Evolutionary conservation across 2,329 filamentous ascomycete genomes (phyloP).

Genomic region (Orbilia javanica): DNA sequence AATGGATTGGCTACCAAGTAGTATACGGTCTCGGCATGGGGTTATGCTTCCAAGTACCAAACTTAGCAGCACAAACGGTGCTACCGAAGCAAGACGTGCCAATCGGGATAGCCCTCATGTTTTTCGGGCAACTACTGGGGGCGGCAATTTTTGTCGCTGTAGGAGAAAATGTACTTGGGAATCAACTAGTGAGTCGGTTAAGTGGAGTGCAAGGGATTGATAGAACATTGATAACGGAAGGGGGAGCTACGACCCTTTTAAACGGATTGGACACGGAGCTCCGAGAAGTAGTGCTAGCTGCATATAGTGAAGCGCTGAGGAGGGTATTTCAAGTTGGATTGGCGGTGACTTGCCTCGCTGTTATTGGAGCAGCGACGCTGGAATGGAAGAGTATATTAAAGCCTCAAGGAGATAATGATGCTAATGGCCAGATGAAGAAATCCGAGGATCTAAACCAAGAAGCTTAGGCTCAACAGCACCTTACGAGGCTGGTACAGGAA

Average conservation of each 20-base stretch:
- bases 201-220: constrained; percentile 60
- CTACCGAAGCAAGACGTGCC: constrained; percentile 70
- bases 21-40: constrained; percentile 71
- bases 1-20: constrained; percentile 66
- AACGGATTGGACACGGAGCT: constrained; percentile 69
- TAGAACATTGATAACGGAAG: constrained; percentile 66
- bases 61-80: constrained; percentile 72
- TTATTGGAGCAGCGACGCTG: constrained; percentile 71
- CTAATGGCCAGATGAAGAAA: constrained; percentile 70
- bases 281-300: constrained; percentile 70
- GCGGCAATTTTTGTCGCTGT: constrained; percentile 73
- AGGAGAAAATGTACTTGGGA: constrained; percentile 70
- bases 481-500: no score
- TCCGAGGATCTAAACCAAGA: constrained; percentile 41
- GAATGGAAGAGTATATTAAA: constrained; percentile 73
- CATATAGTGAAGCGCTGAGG: constrained; percentile 75
- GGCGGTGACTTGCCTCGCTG: constrained; percentile 69
- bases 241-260: constrained; percentile 73
- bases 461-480: no score
- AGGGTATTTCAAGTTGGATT: constrained; percentile 74
- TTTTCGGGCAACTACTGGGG: constrained; percentile 73
- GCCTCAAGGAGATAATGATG: neutral
- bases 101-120: constrained; percentile 71
- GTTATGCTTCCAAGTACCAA: constrained; percentile 72
- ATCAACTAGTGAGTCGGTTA: constrained; percentile 64